Percentiles rank a stretch among this genome's conserved stretches.
phyloP scores from a whole-genome alignment of 176 grass and related monocot genomes.

The Pontederia paniculata region DNA sequence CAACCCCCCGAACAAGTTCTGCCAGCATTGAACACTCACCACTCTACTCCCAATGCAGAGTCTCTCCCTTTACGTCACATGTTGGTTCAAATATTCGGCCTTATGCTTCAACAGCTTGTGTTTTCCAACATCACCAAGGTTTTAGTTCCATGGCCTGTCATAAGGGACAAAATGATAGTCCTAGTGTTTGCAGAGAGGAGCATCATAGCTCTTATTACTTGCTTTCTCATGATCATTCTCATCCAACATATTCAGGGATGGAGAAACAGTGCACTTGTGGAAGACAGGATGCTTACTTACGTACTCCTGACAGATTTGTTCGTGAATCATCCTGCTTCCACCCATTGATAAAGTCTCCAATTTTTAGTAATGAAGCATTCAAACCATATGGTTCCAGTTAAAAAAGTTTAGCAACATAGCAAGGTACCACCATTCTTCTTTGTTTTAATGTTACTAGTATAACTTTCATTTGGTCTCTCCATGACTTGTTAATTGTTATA shows the following conservation, averaged over 20 bases:
- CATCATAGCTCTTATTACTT: conserved; percentile 69
- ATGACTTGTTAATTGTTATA: too few relatives aligned
- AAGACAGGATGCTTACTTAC: conserved; percentile 27
- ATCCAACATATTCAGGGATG: conserved; percentile 15
- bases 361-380: too few relatives aligned
- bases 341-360: neutral
- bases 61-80: conserved; percentile 38
- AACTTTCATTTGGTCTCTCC: too few relatives aligned
- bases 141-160: conserved; percentile 53
- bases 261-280: conserved; percentile 33
- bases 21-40: conserved; percentile 19
- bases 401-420: too few relatives aligned
- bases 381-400: too few relatives aligned
- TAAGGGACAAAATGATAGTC: conserved; percentile 34
- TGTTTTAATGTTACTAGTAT: too few relatives aligned
- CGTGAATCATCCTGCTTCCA: conserved; percentile 22
- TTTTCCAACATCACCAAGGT: conserved; percentile 76
- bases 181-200: conserved; percentile 52
- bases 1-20: conserved; percentile 36
- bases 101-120: conserved; percentile 40
- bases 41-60: conserved; percentile 21
- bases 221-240: conserved; percentile 35
- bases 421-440: too few relatives aligned
- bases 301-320: conserved; percentile 28
- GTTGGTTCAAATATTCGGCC: conserved; percentile 23